phyloP scores from a whole-genome alignment of 441 rosid species.

The Caryocar brasiliense region DNA sequence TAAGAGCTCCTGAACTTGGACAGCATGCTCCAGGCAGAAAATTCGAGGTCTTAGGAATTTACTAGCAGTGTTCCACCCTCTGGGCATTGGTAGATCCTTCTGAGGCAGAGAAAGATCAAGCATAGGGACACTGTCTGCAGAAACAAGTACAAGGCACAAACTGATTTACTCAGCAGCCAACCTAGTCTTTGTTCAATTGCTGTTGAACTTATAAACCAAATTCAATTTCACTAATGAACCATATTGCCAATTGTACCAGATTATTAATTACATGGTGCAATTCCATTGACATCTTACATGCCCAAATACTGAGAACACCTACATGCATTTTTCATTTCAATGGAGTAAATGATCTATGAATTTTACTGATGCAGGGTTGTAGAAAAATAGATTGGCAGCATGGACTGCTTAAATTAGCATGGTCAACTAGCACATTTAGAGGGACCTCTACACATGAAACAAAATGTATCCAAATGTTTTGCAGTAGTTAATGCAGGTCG shows the following conservation, averaged over 20 bases:
- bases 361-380: no score
- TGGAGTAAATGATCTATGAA: no score
- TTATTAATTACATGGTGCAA: no score
- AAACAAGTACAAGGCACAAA: constrained; percentile 13
- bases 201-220: no score
- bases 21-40: constrained; percentile 93
- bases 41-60: constrained; percentile 69
- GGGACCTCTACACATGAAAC: not conserved
- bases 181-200: no score
- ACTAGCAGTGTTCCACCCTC: constrained; percentile 47
- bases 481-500: not conserved
- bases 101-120: constrained; percentile 17
- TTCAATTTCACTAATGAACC: no score
- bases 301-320: no score
- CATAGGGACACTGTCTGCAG: constrained; percentile 22
- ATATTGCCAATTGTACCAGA: no score
- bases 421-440: not conserved
- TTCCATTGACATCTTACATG: no score
- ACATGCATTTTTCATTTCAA: no score
- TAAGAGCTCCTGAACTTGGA: constrained; percentile 62
- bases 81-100: constrained; percentile 21
- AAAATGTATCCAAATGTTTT: not conserved
- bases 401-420: no score
- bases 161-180: constrained; percentile 12
- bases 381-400: no score